Base-by-base conservation (phyloP, 306 rosid species). In the Gleditsia sinensis region DNA sequence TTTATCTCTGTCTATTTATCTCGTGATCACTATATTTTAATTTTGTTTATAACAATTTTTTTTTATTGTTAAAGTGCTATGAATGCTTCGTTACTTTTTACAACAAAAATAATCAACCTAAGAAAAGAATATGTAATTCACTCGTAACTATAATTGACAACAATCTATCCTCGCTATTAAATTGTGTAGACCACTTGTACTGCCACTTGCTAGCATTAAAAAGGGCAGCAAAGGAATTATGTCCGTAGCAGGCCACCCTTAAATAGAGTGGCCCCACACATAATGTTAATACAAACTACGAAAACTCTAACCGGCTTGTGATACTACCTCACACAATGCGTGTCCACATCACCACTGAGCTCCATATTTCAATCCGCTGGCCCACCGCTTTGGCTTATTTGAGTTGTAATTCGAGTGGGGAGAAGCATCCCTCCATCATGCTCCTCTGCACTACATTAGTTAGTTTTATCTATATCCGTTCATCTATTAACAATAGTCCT, bases 231-330 rank as follows among this genome's bases (percentile, higher is more conserved):
- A 55, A 36, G 46, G 60, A 36, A 61, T 36, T 82, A 61, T 78
- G 24, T 32, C 23, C 30, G 51, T 7, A 17, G 33, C 70, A 67
- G 69, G 50, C 36, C 75, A 76, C 50, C 60, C 32, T 20, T 83
- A 78, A 82, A 69, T 83, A 73, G 61, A 17, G 78, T 37, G 81
- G 83, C 14, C 81, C 83, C 70, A 77, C 6, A 0, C 21, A 32
- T 32, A 14, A 69, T 36, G 69, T n/a, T n/a, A n/a, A n/a, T n/a
- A 73, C 28, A 25, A 30, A 16, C 20, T n/a, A 78, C 23, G 67
- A 68, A 75, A 69, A 82, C 69, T 82, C 58, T 16, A 10, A 58
- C 54, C 43, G 17, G 79, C 61, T 27, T 7, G 49, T 54, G 50
- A 21, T 42, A 12, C 7, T 8, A 16, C 14, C 73, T 39, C 23